Percentiles rank a stretch among this genome's conserved stretches.
Conservation (phyloP, 75 land plant genomes). For the Selaginella tamariscina region DNA sequence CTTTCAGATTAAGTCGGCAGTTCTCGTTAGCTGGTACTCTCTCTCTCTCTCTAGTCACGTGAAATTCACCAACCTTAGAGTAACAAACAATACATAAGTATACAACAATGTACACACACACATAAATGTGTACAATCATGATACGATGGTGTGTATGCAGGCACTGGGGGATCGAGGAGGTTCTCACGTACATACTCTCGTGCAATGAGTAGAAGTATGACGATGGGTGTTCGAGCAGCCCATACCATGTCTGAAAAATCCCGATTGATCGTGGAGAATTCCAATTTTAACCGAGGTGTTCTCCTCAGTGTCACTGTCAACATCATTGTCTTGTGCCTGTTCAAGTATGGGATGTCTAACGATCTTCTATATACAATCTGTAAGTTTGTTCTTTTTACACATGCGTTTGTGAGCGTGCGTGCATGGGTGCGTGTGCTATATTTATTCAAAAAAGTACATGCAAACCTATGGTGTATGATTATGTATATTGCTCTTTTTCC, state of each 20-base stretch:
- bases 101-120: neutral
- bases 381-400: neutral
- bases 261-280: conserved; percentile 17
- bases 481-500: too few species aligned
- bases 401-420: too few species aligned
- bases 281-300: conserved; percentile 16
- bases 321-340: conserved; percentile 18
- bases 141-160: neutral
- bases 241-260: conserved; percentile 2
- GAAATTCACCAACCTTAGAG: neutral
- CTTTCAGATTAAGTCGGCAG: neutral
- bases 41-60: neutral
- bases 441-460: too few species aligned
- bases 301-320: conserved; percentile 19
- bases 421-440: too few species aligned
- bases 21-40: conserved; percentile 7
- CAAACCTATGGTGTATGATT: too few species aligned
- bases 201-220: neutral
- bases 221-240: conserved; percentile 15
- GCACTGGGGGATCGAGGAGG: neutral
- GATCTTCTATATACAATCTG: neutral
- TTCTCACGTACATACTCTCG: conserved; percentile 14
- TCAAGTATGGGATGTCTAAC: conserved; percentile 14
- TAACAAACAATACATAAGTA: neutral
- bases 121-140: neutral